phyloP scores from a whole-genome alignment of 768 basidiomycete genomes.

The Xerocomus potaroensis region DNA sequence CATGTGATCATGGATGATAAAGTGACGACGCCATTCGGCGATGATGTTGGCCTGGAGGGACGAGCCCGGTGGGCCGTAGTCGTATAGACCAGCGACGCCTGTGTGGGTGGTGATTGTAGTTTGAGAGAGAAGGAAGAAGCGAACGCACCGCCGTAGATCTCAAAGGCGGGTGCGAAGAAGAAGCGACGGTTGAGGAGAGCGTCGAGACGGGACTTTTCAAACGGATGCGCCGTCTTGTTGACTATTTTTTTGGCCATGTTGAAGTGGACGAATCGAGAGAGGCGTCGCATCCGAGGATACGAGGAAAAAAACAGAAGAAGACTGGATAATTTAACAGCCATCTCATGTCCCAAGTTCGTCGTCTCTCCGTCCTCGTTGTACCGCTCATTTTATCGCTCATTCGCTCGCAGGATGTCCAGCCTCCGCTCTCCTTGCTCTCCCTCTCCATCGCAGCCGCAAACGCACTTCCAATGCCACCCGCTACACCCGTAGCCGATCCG shows the following conservation, averaged over 20 bases:
- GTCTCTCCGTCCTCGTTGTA: not conserved
- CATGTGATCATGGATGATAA: conserved; percentile 98
- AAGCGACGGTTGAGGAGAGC: conserved; percentile 84
- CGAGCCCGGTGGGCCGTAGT: conserved; percentile 96
- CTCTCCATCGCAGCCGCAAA: conserved; percentile 59
- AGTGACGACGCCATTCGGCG: conserved; percentile 94
- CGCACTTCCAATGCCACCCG: conserved; percentile 42
- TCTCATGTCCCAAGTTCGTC: not conserved
- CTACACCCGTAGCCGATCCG: conserved; percentile 21
- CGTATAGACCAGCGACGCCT: conserved; percentile 98
- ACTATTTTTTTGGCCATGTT: conserved; percentile 28
- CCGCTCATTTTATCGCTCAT: not conserved
- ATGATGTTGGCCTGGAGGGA: conserved; percentile 96
- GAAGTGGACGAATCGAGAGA: no score
- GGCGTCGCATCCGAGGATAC: no score
- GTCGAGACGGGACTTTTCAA: conserved; percentile 85
- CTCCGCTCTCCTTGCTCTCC: conserved; percentile 54
- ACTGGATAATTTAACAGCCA: no score
- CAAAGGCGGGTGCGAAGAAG: conserved; percentile 97
- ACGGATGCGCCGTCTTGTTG: conserved; percentile 81
- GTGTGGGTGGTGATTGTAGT: not conserved
- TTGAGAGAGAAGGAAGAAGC: not conserved
- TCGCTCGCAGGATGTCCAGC: not conserved
- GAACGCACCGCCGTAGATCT: conserved; percentile 90
- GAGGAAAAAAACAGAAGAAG: no score